Percentiles rank a stretch among this genome's conserved stretches.
Conservation (phyloP, 2,329 filamentous ascomycete genomes). For the Polytolypa hystricis region DNA sequence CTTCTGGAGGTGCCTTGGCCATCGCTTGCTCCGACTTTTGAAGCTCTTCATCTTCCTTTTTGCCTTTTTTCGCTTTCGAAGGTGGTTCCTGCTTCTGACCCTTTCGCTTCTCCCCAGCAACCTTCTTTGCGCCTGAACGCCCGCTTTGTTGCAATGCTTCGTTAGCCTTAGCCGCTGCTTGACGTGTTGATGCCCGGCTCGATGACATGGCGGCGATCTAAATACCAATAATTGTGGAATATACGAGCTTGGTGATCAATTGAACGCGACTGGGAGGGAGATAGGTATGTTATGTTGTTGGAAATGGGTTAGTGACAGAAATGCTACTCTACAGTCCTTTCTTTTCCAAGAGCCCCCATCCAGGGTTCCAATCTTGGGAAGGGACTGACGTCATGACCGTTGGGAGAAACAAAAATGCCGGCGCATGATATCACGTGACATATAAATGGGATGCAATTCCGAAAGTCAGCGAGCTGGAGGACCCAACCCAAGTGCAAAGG, state of each 20-base stretch:
- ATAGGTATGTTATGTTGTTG: too few relatives aligned
- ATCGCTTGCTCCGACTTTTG: constrained; percentile 1
- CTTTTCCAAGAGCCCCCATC: too few relatives aligned
- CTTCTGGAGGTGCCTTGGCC: constrained; percentile 5
- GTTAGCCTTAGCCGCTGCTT: constrained; percentile 34
- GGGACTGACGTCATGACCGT: neutral
- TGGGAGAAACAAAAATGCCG: too few relatives aligned
- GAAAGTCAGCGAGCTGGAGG: too few relatives aligned
- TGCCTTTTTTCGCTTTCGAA: constrained; percentile 28
- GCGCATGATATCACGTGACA: neutral
- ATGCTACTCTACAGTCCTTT: too few relatives aligned
- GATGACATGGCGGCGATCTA: neutral
- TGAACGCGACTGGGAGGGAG: neutral
- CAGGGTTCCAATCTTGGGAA: too few relatives aligned
- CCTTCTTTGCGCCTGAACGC: constrained; percentile 18
- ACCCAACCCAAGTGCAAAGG: too few relatives aligned
- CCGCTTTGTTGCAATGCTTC: constrained; percentile 26
- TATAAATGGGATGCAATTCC: too few relatives aligned
- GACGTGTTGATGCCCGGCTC: constrained; percentile 27
- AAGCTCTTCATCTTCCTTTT: constrained; percentile 17
- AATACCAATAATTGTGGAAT: neutral
- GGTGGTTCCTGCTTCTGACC: constrained; percentile 15
- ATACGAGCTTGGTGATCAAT: neutral
- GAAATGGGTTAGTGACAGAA: too few relatives aligned
- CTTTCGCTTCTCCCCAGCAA: constrained; percentile 32